Base-by-base conservation (phyloP, 148 eudicot species). In the Dianthus caryophyllus region DNA sequence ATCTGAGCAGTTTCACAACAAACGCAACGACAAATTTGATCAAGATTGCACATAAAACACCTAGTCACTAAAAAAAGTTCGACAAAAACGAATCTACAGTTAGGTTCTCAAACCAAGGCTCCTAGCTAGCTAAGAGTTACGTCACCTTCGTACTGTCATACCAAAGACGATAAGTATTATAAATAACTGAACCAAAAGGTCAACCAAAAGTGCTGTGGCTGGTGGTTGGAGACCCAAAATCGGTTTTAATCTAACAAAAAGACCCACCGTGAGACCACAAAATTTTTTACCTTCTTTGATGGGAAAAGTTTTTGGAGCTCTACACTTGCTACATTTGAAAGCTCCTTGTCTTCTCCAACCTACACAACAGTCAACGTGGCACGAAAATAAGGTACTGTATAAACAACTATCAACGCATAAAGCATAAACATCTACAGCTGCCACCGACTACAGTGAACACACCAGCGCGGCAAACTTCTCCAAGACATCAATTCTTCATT, bases 271-370 rank as follows among this genome's bases (percentile, higher is more conserved):
- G 20, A 33, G 43, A 31, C 29, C 3, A 39, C 2, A 44, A 20
- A 13, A 17, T 13, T 22, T 13, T 22, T 44, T 63, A 92, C 98
- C 91, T 87, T 85, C 81, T 79, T 85, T 22, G 57, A 24, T 14
- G 89, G 80, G 72, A 93, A 93, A 70, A 93, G 77, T 73, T 66
- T 84, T 72, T 77, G 80, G 80, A 94, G 76, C 55, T 90, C 96
- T 25, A 94, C 88, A 48, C 69, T 84, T 77, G 93, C 84, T 75
- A 73, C 71, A 26, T 67, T 80, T 52, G 99, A 94, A 47, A 86
- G 86, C 72, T 88, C 96, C 82, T 88, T 84, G 76, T 94, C 99
- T 81, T 94, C 99, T 71, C 87, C 98, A 50, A 85, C 75, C 98
- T 93, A 52, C 43, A 54, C 49, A 29, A 54, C 49, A 29, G 18